These are phyloP conservation scores for Aureobasidium namibiae DNA, from an alignment of 2,329 filamentous ascomycete species.

Conservation along the genomic window DNA sequence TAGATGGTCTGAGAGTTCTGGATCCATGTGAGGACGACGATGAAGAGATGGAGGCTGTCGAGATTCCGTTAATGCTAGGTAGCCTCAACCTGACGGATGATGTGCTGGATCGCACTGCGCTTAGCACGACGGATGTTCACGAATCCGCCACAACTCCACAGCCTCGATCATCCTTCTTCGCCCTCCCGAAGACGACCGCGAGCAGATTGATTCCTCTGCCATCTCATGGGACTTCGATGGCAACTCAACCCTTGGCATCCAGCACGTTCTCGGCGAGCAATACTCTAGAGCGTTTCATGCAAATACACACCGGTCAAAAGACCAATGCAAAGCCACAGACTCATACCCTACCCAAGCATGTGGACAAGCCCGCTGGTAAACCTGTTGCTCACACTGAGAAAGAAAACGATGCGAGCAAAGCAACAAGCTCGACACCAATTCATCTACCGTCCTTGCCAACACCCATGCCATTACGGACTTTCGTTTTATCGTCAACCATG, in stretches of 20 bases:
- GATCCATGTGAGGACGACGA: constrained; percentile 28
- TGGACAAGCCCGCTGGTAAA: not conserved
- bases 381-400: not conserved
- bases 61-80: not conserved
- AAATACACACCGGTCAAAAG: constrained; percentile 31
- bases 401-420: not conserved
- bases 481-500: constrained; percentile 47
- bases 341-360: not conserved
- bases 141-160: not conserved
- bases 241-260: constrained; percentile 24
- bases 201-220: not conserved
- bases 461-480: constrained; percentile 22
- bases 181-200: not conserved
- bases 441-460: constrained; percentile 4
- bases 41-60: constrained; percentile 26
- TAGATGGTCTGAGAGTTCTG: constrained; percentile 39
- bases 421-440: not conserved
- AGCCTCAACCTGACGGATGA: not conserved
- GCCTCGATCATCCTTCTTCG: not conserved
- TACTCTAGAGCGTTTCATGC: constrained; percentile 45
- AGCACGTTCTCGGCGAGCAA: constrained; percentile 33
- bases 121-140: not conserved
- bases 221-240: not conserved
- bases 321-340: not conserved
- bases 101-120: not conserved